Evolutionary conservation across 2,329 filamentous ascomycete genomes (phyloP).

Genomic region (Harringtonia lauricola): DNA sequence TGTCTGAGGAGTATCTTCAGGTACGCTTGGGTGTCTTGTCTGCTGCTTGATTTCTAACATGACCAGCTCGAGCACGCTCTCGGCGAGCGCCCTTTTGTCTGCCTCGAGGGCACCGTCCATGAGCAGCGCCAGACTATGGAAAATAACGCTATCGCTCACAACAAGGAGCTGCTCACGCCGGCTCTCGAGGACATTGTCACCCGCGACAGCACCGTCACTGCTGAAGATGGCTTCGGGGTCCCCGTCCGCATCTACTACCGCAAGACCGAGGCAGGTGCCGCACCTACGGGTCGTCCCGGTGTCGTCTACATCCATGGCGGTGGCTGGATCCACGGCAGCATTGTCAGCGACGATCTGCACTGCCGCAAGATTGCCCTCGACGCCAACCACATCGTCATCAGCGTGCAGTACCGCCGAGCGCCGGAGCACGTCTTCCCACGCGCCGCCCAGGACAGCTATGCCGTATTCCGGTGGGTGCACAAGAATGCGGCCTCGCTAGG

Average conservation of each 20-base stretch:
- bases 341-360: constrained; percentile 27
- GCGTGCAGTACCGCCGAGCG: constrained; percentile 17
- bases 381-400: constrained; percentile 12
- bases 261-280: neutral
- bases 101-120: neutral
- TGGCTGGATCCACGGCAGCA: constrained; percentile 46
- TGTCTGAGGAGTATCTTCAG: no score
- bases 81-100: neutral
- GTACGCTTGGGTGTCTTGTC: neutral
- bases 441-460: constrained; percentile 1
- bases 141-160: no score
- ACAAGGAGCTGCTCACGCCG: no score
- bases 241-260: neutral
- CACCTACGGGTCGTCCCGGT: neutral
- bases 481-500: neutral
- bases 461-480: neutral
- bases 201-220: no score
- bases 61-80: neutral
- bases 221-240: neutral
- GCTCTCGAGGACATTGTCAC: no score
- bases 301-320: constrained; percentile 45
- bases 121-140: no score
- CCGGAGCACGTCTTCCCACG: constrained; percentile 12
- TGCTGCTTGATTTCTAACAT: neutral
- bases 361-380: neutral